phyloP scores from a whole-genome alignment of 768 basidiomycete genomes.

The Rhodosporidiobolus odoratus region DNA sequence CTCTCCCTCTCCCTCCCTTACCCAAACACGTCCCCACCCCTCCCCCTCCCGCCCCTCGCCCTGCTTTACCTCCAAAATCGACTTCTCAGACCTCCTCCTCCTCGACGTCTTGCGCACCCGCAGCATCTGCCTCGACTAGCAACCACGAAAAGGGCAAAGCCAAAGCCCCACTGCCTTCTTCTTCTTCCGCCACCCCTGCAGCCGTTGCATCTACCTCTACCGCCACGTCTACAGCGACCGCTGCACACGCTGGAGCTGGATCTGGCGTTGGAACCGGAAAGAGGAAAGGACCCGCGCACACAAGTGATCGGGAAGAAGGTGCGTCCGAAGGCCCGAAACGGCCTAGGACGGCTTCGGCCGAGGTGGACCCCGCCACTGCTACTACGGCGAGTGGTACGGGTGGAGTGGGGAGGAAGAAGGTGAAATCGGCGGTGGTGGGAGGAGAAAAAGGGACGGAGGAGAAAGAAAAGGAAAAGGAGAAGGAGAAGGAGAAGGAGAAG shows the following conservation, averaged over 20 bases:
- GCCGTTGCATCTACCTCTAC: background rate
- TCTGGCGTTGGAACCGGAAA: background rate
- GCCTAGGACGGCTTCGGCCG: background rate
- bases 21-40: constrained; percentile 34
- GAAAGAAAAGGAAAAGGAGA: background rate
- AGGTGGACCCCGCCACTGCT: too few species aligned
- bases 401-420: constrained; percentile 21
- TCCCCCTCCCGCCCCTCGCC: constrained; percentile 14
- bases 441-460: background rate
- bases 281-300: constrained; percentile 6
- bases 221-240: background rate
- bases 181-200: background rate
- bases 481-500: background rate
- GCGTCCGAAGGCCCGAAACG: background rate
- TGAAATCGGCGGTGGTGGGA: background rate
- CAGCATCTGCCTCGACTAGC: background rate
- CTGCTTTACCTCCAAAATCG: background rate
- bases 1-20: constrained; percentile 38
- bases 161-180: background rate
- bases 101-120: background rate
- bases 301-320: background rate
- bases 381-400: too few species aligned
- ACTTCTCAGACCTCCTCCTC: background rate
- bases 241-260: background rate
- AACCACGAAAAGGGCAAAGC: constrained; percentile 25